These are phyloP conservation scores for Mortierella sp. DNA, from an alignment of 371 early-diverging fungal genomes.

Conservation along the genomic window DNA sequence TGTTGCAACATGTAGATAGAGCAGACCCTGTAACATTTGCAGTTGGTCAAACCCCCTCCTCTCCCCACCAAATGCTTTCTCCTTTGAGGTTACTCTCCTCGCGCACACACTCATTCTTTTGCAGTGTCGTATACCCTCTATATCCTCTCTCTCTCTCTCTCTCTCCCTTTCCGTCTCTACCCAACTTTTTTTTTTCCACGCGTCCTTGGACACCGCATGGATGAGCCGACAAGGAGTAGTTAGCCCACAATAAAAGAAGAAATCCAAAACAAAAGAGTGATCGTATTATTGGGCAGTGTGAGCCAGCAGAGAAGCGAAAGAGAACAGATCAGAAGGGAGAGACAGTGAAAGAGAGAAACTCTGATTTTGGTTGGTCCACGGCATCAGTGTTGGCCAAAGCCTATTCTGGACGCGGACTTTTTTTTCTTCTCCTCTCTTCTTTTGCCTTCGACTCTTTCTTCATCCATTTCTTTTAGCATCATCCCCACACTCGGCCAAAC, in stretches of 20 bases:
- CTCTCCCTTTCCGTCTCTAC: not conserved
- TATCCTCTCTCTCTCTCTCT: not conserved
- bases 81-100: not conserved
- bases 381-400: no score
- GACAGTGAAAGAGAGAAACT: no score
- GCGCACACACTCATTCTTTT: not conserved
- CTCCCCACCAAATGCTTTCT: not conserved
- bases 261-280: not conserved
- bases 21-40: conserved; percentile 5
- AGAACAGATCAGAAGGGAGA: not conserved
- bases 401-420: no score
- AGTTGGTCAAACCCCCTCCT: conserved; percentile 7
- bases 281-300: not conserved
- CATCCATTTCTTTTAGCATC: no score
- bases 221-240: not conserved
- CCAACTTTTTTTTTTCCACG: not conserved
- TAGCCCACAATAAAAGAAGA: not conserved
- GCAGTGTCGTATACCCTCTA: not conserved
- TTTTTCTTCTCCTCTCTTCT: no score
- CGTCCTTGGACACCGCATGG: not conserved
- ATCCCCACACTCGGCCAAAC: no score
- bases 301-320: not conserved
- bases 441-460: no score
- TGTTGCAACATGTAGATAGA: conserved; percentile 21
- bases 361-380: no score